Evolutionary conservation across 2,329 filamentous ascomycete species (phyloP).

Genomic region (Septoria linicola): DNA sequence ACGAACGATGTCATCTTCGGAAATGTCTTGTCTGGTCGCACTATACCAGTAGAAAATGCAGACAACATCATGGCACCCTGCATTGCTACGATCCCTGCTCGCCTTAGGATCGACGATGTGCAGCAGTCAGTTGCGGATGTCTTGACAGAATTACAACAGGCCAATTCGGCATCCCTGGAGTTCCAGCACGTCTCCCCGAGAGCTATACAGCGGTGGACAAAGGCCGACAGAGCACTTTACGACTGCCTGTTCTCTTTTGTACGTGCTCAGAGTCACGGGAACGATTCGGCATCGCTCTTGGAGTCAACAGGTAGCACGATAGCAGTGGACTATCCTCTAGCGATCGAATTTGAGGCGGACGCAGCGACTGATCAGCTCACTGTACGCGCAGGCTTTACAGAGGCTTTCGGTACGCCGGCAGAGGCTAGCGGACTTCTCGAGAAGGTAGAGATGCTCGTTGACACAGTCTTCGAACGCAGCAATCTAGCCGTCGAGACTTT

Average conservation of each 20-base stretch:
- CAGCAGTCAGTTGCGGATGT: neutral
- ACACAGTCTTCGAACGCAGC: constrained; percentile 12
- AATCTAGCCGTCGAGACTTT: constrained; percentile 3
- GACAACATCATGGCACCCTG: constrained; percentile 23
- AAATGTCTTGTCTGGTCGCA: constrained; percentile 20
- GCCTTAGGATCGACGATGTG: constrained; percentile 10
- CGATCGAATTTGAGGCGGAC: constrained; percentile 18
- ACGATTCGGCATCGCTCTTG: neutral
- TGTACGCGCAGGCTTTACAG: constrained; percentile 14
- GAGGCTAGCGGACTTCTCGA: constrained; percentile 14
- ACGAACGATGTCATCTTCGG: constrained; percentile 21
- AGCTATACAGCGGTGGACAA: constrained; percentile 17
- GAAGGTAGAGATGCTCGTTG: constrained; percentile 16
- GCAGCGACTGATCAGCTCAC: constrained; percentile 9
- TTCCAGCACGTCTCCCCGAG: constrained; percentile 19
- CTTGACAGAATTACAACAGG: constrained; percentile 9
- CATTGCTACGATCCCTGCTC: constrained; percentile 19
- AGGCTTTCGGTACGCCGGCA: constrained; percentile 1
- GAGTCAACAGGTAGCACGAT: constrained; percentile 12
- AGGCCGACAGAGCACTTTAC: constrained; percentile 19
- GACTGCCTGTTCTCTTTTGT: constrained; percentile 21
- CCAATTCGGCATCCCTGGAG: constrained; percentile 16
- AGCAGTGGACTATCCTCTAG: constrained; percentile 20
- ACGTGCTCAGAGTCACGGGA: neutral
- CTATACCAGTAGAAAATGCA: constrained; percentile 13